Percentiles rank a stretch among this genome's conserved stretches.
Evolutionary conservation across 2,329 filamentous ascomycete genomes (phyloP).

Genomic region (Dactylella cylindrospora): DNA sequence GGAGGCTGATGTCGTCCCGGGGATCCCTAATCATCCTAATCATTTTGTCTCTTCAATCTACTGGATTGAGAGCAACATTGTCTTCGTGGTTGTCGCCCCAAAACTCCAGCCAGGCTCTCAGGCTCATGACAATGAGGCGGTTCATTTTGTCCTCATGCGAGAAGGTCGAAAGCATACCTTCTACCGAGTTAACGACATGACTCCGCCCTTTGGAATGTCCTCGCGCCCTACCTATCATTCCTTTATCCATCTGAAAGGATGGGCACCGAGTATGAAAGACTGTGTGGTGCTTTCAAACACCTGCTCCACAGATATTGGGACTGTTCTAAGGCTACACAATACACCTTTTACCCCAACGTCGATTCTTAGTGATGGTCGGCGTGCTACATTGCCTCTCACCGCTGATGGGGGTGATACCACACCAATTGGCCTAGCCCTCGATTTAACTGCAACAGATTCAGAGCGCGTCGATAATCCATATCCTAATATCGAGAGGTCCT

Average conservation of each 20-base stretch:
- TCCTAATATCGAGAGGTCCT: conserved; percentile 70
- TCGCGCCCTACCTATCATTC: conserved; percentile 73
- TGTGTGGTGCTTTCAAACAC: conserved; percentile 80
- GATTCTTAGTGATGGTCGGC: conserved; percentile 70
- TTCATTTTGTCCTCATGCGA: conserved; percentile 78
- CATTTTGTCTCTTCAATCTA: conserved; percentile 76
- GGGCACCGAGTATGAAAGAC: conserved; percentile 77
- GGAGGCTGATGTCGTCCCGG: conserved; percentile 75
- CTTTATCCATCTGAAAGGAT: conserved; percentile 73
- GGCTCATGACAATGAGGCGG: conserved; percentile 55
- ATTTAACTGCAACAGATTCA: conserved; percentile 76
- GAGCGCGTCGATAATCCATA: conserved; percentile 40
- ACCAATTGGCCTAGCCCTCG: conserved; percentile 75
- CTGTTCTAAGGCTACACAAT: conserved; percentile 67
- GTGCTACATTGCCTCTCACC: conserved; percentile 73
- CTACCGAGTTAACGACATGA: conserved; percentile 73
- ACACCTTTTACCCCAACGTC: conserved; percentile 68
- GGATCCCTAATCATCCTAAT: conserved; percentile 67
- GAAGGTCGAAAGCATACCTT: conserved; percentile 65
- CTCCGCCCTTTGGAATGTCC: conserved; percentile 68
- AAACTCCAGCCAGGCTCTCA: conserved; percentile 53
- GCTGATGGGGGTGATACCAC: conserved; percentile 68
- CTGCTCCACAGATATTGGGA: conserved; percentile 72
- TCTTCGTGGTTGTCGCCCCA: conserved; percentile 76
- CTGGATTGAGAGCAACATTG: conserved; percentile 87